Conservation (phyloP, 768 basidiomycete genomes). For the Serendipita sp. region DNA sequence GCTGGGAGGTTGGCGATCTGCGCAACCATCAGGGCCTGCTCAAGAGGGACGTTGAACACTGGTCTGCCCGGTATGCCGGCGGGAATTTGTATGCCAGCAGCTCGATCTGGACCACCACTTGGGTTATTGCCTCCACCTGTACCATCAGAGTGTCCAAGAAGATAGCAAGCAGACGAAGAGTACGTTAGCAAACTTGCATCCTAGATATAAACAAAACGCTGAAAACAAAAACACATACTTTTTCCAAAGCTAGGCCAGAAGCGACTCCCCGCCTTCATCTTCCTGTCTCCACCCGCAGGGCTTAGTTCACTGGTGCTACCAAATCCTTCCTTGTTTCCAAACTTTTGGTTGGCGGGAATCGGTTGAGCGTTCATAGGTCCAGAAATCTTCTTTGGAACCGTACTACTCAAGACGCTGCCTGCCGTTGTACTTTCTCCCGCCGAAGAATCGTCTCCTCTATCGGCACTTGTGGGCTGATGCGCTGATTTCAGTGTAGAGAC, state of each 20-base stretch:
- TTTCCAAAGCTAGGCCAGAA: conserved; percentile 84
- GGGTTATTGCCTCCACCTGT: background rate
- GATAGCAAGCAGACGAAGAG: background rate
- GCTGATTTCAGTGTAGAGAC: conserved; percentile 26
- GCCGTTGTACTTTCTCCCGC: conserved; percentile 1
- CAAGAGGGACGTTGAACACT: conserved; percentile 77
- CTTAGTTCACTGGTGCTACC: conserved; percentile 21
- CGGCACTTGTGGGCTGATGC: conserved; percentile 1
- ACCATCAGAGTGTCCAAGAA: background rate
- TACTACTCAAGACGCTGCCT: background rate
- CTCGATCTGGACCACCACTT: conserved; percentile 4
- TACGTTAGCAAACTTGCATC: too few species aligned
- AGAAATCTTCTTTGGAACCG: conserved; percentile 48
- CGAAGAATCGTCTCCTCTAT: conserved; percentile 3
- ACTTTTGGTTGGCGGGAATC: conserved; percentile 81
- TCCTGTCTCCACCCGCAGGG: conserved; percentile 38
- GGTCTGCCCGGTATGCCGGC: conserved; percentile 25
- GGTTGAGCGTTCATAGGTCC: conserved; percentile 72
- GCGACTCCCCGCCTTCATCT: conserved; percentile 41
- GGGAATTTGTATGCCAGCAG: background rate
- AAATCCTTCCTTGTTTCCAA: conserved; percentile 51
- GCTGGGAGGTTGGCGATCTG: conserved; percentile 85
- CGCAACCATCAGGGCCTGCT: conserved; percentile 77
- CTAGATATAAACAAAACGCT: too few species aligned
- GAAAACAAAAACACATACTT: conserved; percentile 6